Conservation (phyloP, 495 filamentous ascomycete species). For the Cryomyces antarcticus region DNA sequence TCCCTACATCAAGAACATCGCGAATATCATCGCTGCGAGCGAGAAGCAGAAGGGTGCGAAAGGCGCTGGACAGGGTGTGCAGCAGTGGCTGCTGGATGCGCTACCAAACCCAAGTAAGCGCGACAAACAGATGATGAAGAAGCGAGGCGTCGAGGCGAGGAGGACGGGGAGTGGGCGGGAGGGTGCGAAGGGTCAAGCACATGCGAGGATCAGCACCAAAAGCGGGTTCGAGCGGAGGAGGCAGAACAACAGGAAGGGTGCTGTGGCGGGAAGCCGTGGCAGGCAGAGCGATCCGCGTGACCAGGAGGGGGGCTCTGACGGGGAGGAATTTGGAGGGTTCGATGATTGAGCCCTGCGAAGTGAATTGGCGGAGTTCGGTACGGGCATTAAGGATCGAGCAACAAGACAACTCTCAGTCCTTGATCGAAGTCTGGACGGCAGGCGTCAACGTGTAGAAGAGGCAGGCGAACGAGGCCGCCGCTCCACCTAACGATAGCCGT, state of each 20-base stretch:
- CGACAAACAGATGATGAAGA: slow-evolving; percentile 63
- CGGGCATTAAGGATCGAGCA: no score
- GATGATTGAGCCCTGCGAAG: slow-evolving; percentile 24
- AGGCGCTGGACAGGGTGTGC: slow-evolving; percentile 30
- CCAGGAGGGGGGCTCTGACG: slow-evolving; percentile 15
- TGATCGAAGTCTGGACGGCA: no score
- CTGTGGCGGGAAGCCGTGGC: slow-evolving; percentile 49
- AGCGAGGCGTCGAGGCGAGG: slow-evolving; percentile 59
- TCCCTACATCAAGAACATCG: slow-evolving; percentile 72
- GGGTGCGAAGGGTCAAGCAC: slow-evolving; percentile 13
- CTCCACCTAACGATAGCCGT: no score
- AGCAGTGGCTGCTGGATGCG: slow-evolving; percentile 77
- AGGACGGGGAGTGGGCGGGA: slow-evolving; percentile 24
- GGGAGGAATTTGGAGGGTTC: slow-evolving; percentile 46
- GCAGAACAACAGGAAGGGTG: slow-evolving; percentile 57
- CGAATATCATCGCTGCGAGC: slow-evolving; percentile 71
- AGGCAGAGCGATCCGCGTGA: slow-evolving; percentile 25
- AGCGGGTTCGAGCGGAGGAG: slow-evolving; percentile 66
- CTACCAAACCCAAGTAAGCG: slow-evolving; percentile 68
- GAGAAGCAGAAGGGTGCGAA: slow-evolving; percentile 32
- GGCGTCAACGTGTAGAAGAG: no score
- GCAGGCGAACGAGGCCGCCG: no score
- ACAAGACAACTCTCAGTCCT: no score
- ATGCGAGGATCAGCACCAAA: slow-evolving; percentile 65
- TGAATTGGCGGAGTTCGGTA: no score